Conservation (phyloP, 805 yeast genomes). For the Saccharomycopsis oosterbeekiorum region DNA sequence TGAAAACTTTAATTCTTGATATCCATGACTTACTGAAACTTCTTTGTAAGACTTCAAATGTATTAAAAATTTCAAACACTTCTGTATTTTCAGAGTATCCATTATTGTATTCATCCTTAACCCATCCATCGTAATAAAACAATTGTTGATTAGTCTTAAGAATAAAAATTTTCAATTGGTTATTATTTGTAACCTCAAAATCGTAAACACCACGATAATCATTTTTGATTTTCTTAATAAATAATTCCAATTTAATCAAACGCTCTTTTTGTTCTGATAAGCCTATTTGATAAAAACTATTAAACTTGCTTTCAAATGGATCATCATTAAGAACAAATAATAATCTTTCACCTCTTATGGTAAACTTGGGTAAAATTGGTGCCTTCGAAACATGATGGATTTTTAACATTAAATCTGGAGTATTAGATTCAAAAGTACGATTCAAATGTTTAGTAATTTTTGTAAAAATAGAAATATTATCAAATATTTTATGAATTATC, state of each 20-base stretch:
- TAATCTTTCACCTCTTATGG: constrained; percentile 44
- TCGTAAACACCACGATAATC: not conserved
- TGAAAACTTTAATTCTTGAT: constrained; percentile 42
- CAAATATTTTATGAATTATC: constrained; percentile 69
- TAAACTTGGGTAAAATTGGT: constrained; percentile 43
- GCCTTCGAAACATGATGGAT: constrained; percentile 34
- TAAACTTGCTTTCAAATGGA: constrained; percentile 73
- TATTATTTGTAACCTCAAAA: not conserved
- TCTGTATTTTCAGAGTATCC: not conserved
- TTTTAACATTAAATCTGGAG: constrained; percentile 28
- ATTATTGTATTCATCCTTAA: not conserved
- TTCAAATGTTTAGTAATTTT: constrained; percentile 58
- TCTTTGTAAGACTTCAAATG: constrained; percentile 29
- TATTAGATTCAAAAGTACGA: constrained; percentile 37
- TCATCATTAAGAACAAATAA: constrained; percentile 73
- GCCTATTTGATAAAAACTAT: constrained; percentile 58
- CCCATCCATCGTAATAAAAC: not conserved
- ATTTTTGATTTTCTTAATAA: constrained; percentile 1
- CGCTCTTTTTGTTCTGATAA: constrained; percentile 54
- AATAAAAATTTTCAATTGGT: not conserved
- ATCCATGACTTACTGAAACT: constrained; percentile 64
- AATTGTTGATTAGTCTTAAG: not conserved
- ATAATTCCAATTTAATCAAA: constrained; percentile 16
- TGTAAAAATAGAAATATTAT: constrained; percentile 56
- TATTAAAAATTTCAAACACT: constrained; percentile 7